Evolutionary conservation across 371 early-diverging fungal genomes (phyloP), one percentile per base, ranked within the genome.

Genomic region (Mucor racemosus): DNA sequence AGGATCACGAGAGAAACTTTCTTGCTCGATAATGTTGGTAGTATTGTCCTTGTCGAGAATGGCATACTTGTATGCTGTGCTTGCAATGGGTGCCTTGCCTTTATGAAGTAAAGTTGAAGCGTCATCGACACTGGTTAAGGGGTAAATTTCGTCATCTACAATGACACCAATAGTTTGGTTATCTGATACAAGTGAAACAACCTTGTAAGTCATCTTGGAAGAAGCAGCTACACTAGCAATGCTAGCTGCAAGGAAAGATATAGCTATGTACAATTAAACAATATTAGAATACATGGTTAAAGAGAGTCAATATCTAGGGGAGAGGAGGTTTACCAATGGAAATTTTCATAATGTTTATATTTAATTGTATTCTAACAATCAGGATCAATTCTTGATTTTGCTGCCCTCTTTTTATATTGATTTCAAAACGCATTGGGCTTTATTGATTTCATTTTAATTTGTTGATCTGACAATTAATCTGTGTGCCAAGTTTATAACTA

Each of bases 41-140:
- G 46, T 14, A 21, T 53, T 46, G 10, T 38, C 26, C 5, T 65
- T 36, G 19, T 40, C 21, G 38, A 62, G 36, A 38, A 58, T 17
- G 11, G 60, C 73, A 40, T 72, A 72, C 8, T 26, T 48, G 21
- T 72, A 72, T 4, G 48, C 48, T 7, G n/a, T 9, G 11, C 19
- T n/a, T 11, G 73, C 65, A 4, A 39, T 11, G 7, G 73, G 73
- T 1, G 73, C 68, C 31, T 55, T 33, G 3, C 66, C 73, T 1
- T 17, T 58, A 17, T 65, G 65, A 7, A 72, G 44, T 10, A 72
- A 21, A n/a, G 55, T 34, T 7, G 62, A 65, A 14, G 8, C 61
- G 4, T 48, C 53, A 17, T 36, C 39, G 9, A 46, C 26, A 13
- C 6, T n/a, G 1, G 19, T 46, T 14, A 70, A 60, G 39, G 66